These are phyloP conservation scores for Stephania yunnanensis DNA, from an alignment of 164 flowering plant genomes.

Conservation along the genomic window DNA sequence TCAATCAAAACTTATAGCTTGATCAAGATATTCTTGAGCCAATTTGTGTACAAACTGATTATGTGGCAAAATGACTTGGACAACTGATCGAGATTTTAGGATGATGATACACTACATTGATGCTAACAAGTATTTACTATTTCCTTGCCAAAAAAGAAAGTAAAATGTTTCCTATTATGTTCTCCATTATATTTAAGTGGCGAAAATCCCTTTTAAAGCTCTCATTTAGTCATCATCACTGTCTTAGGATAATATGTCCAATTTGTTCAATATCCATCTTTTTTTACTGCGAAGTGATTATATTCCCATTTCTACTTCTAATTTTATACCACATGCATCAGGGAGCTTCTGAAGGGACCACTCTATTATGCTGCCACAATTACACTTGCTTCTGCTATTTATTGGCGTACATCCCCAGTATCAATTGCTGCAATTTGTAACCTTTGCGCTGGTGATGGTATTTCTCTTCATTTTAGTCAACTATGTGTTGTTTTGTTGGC, in stretches of 20 bases:
- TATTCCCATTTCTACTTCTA: neutral
- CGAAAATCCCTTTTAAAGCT: too few relatives aligned
- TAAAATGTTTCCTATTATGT: too few relatives aligned
- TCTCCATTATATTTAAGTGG: too few relatives aligned
- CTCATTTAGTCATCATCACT: too few relatives aligned
- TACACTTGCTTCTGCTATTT: conserved; percentile 52
- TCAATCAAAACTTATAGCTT: neutral
- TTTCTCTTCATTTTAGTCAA: neutral
- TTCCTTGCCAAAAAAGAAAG: too few relatives aligned
- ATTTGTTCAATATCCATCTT: neutral
- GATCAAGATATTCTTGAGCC: neutral
- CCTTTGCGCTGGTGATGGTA: conserved; percentile 98
- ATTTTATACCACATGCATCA: conserved; percentile 13
- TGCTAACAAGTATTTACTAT: too few relatives aligned
- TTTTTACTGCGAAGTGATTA: neutral
- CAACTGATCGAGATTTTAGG: too few relatives aligned
- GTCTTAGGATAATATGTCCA: neutral
- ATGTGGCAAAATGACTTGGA: too few relatives aligned
- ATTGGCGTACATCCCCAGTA: conserved; percentile 83
- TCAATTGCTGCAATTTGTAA: conserved; percentile 76
- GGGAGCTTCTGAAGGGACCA: conserved; percentile 94
- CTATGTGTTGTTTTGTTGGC: neutral
- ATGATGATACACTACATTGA: too few relatives aligned
- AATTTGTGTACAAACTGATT: neutral
- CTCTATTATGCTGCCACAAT: conserved; percentile 68